Evolutionary conservation across 495 filamentous ascomycete species (phyloP), one percentile per base, ranked within the genome.

Genomic region (Aspergillus olivimuriae): DNA sequence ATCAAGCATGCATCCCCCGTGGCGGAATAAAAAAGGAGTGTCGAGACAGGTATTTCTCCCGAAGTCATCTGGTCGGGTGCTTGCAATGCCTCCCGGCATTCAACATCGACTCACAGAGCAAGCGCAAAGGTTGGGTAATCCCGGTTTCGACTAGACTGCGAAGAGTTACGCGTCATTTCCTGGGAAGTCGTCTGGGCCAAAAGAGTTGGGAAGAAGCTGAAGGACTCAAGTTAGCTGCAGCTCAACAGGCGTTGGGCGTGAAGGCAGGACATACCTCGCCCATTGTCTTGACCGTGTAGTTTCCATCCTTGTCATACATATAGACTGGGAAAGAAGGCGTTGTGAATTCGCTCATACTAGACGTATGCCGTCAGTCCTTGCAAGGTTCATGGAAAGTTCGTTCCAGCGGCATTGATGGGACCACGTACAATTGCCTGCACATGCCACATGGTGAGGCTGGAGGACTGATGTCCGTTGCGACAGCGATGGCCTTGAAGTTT

Each of bases 291-390:
- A 89, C 75, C 7, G 74, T 71, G 48, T 75, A 86, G 20, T 78
- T 70, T 3, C 78, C 82, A 33, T 86, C 71, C 41, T 74, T 81
- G 57, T 89, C 88, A 61, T 88, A 90, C 92, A 98, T 91, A 55
- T 95, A 82, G n/a, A 96, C 75, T 0, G 89, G 91, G 38, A 76
- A 79, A 0, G 69, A 66, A 12, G 80, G 56, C 5, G 74, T 63
- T 41, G 79, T 83, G 54, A 94, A 94, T 61, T 94, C 87, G 38
- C 84, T 75, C 46, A 94, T 88, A 52, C 86, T 89, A 32, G 10
- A 14, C 36, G 7, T n/a, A n/a, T n/a, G n/a, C n/a, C n/a, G n/a
- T n/a, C n/a, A n/a, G n/a, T n/a, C n/a, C n/a, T n/a, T n/a, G 28
- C 44, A 12, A 23, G 12, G 16, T 9, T 10, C 17, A 4, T 30